Evolutionary conservation across 495 filamentous ascomycete species (phyloP).

Genomic region (Xylaria longipes): DNA sequence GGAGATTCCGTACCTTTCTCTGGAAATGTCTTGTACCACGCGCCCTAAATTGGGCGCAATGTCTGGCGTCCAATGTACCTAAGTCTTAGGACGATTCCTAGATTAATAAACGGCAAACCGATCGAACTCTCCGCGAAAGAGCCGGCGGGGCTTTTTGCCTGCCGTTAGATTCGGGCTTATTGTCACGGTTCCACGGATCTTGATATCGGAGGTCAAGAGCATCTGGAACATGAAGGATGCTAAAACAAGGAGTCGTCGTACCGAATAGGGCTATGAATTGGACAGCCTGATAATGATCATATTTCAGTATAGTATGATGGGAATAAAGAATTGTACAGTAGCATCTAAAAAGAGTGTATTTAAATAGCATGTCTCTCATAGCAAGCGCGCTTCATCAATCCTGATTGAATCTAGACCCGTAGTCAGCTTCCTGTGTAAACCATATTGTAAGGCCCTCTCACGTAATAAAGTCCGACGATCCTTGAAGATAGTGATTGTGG

Average conservation of each 20-base stretch:
- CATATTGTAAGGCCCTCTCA: too few species aligned
- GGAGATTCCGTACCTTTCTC: constrained; percentile 7
- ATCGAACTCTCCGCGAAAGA: not conserved
- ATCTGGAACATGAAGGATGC: constrained; percentile 4
- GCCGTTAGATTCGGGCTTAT: constrained; percentile 10
- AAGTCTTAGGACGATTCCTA: not conserved
- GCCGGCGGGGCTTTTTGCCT: constrained; percentile 8
- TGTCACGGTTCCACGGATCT: not conserved
- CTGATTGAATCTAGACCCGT: not conserved
- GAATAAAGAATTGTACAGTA: not conserved
- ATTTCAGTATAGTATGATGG: not conserved
- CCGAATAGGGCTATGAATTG: not conserved
- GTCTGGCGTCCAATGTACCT: not conserved
- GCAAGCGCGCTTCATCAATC: not conserved
- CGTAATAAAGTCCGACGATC: not conserved
- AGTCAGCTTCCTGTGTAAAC: not conserved
- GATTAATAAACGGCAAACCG: not conserved
- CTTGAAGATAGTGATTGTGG: not conserved
- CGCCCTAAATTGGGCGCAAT: not conserved
- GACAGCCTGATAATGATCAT: not conserved
- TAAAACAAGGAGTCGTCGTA: not conserved
- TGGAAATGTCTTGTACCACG: not conserved
- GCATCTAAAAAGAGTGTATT: not conserved
- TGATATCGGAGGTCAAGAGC: not conserved
- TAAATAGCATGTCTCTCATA: not conserved